Evolutionary conservation across 176 grass and related monocot species (phyloP), one percentile per base, ranked within the genome.

Genomic region (Neostapfia colusana): DNA sequence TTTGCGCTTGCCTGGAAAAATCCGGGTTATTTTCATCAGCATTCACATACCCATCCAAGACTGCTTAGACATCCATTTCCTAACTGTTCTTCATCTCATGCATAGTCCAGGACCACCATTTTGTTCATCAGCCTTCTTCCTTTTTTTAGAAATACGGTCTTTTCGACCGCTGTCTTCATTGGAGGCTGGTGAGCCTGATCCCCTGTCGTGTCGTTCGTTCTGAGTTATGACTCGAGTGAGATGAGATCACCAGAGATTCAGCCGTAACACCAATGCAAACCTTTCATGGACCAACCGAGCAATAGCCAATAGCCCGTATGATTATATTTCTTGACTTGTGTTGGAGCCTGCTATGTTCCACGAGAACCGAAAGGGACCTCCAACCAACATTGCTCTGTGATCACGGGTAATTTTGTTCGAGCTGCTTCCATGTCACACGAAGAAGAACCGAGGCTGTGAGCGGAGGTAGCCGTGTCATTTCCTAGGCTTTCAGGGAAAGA

Each of bases 351-450:
- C 36, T 38, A 12, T 75, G 65, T 50, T 62, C 50, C 14, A 37
- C 43, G 50, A 53, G 43, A 79, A 46, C 12, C 10, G 62, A 75
- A 74, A 74, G 69, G 15, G 69, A 45, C 43, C 25, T 78, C 16
- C 75, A 68, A 37, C 83, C 60, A 23, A 23, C 40, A 4, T 12
- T 10, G 42, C n/a, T n/a, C 7, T 21, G 44, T 8, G 44, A 34
- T 13, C 31, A 27, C 49, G 26, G 53, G 1, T 15, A 1, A 42
- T 4, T 74, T 17, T 27, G 39, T 7, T 41, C 20, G 37, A 0
- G 18, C 49, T 51, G 21, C 49, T 86, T 27, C 26, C 16, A 23
- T 27, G 34, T 55, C 67, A 35, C 65, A 40, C 60, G 49, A 51
- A 51, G 49, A 51, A 51, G 48, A 67, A 15, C 61, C 4, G 45